phyloP scores from a whole-genome alignment of 2,329 filamentous ascomycete species.

The Aspergillus sp. region DNA sequence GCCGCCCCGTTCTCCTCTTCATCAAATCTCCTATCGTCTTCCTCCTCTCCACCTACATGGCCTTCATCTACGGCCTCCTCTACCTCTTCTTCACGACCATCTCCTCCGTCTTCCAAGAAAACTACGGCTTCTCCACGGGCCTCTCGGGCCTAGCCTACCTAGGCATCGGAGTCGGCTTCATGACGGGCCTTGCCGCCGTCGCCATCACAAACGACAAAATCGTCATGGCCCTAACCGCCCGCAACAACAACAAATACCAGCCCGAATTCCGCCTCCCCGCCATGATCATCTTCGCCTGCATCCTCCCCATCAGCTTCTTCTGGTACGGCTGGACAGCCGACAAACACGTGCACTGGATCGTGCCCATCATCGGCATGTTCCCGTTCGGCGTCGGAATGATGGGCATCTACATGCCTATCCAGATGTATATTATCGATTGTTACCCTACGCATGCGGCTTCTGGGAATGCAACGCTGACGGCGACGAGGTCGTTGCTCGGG shows the following conservation, averaged over 20 bases:
- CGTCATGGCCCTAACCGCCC: slow-evolving; percentile 16
- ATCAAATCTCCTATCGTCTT: slow-evolving; percentile 47
- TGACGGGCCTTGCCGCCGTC: slow-evolving; percentile 25
- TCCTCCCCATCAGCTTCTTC: slow-evolving; percentile 51
- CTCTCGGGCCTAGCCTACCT: slow-evolving; percentile 42
- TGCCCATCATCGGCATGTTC: slow-evolving; percentile 52
- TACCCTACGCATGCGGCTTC: slow-evolving; percentile 39
- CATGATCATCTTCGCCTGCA: slow-evolving; percentile 47
- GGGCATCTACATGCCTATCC: slow-evolving; percentile 44
- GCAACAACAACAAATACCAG: slow-evolving; percentile 32
- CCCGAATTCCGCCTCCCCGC: slow-evolving; percentile 46
- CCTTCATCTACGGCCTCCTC: slow-evolving; percentile 47
- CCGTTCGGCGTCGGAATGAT: slow-evolving; percentile 51
- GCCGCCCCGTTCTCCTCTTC: slow-evolving; percentile 35
- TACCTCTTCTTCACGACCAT: slow-evolving; percentile 50
- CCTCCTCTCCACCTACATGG: slow-evolving; percentile 45
- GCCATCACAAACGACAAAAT: slow-evolving; percentile 24
- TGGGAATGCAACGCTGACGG: slow-evolving; percentile 47
- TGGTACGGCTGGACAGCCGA: slow-evolving; percentile 53
- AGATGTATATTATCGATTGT: slow-evolving; percentile 57
- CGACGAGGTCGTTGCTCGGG: slow-evolving; percentile 48
- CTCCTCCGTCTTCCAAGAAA: slow-evolving; percentile 40
- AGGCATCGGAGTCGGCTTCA: slow-evolving; percentile 38
- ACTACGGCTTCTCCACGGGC: slow-evolving; percentile 41
- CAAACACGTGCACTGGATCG: slow-evolving; percentile 47